phyloP scores from a whole-genome alignment of 345 rosid species.

The Alliaria petiolata region DNA sequence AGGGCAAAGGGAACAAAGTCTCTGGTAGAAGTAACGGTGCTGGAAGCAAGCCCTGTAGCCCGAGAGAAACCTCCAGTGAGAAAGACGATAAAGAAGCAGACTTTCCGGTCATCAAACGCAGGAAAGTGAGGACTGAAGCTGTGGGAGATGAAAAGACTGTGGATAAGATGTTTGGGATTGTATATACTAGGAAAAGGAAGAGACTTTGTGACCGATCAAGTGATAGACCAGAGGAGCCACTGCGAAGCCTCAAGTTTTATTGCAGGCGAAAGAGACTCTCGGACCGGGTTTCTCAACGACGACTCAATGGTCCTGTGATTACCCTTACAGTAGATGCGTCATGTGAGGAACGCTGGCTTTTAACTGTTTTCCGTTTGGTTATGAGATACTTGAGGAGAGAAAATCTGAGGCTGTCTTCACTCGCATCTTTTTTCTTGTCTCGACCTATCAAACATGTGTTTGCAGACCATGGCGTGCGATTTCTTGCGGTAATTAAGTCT shows the following conservation, averaged over 20 bases:
- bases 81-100: slow-evolving; percentile 1
- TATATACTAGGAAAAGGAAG: slow-evolving; percentile 74
- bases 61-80: slow-evolving; percentile 20
- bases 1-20: slow-evolving; percentile 15
- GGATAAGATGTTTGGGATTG: slow-evolving; percentile 64
- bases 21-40: slow-evolving; percentile 9
- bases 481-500: slow-evolving; percentile 48
- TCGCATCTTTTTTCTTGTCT: slow-evolving; percentile 53
- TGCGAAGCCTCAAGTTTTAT: slow-evolving; percentile 46
- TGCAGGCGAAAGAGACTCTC: slow-evolving; percentile 45
- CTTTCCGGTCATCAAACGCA: slow-evolving; percentile 10
- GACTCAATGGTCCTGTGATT: slow-evolving; percentile 25
- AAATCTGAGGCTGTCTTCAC: slow-evolving; percentile 40
- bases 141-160: background rate
- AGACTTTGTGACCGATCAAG: slow-evolving; percentile 29
- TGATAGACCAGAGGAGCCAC: slow-evolving; percentile 29
- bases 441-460: slow-evolving; percentile 49
- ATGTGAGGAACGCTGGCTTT: slow-evolving; percentile 34
- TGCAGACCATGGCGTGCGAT: slow-evolving; percentile 51
- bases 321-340: slow-evolving; percentile 34
- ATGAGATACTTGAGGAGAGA: slow-evolving; percentile 47
- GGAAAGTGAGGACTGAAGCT: slow-evolving; percentile 24
- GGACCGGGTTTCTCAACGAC: background rate
- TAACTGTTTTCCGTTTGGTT: slow-evolving; percentile 42
- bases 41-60: slow-evolving; percentile 35